Evolutionary conservation across 352 stramenopile species (phyloP).

Genomic region (Phytophthora megakarya): DNA sequence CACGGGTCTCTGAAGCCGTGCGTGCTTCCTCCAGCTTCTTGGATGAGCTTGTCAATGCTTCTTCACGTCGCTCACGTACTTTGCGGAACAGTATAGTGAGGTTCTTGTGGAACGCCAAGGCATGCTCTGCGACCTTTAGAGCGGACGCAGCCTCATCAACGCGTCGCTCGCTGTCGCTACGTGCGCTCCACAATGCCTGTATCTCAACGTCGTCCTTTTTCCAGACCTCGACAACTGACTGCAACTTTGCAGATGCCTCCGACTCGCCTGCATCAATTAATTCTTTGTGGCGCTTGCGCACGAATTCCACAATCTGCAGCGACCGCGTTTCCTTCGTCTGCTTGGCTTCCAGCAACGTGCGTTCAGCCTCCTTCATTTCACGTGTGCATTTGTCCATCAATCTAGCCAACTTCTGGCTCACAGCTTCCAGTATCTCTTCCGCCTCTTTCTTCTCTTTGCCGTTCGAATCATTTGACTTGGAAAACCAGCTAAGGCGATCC

Average conservation of each 20-base stretch:
- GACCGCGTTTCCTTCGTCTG: constrained; percentile 37
- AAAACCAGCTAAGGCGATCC: constrained; percentile 43
- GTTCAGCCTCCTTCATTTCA: constrained; percentile 36
- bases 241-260: constrained; percentile 37
- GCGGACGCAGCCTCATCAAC: constrained; percentile 16
- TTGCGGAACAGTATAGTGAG: constrained; percentile 37
- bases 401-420: constrained; percentile 30
- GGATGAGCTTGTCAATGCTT: constrained; percentile 32
- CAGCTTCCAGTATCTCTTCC: constrained; percentile 25
- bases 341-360: constrained; percentile 29
- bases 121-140: constrained; percentile 31
- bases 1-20: constrained; percentile 27
- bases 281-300: constrained; percentile 36
- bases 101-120: constrained; percentile 42
- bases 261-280: constrained; percentile 36
- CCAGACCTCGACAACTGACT: constrained; percentile 42
- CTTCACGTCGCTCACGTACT: constrained; percentile 34
- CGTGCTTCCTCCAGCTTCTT: constrained; percentile 36
- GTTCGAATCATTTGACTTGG: constrained; percentile 13
- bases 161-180: constrained; percentile 31
- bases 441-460: constrained; percentile 25
- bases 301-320: constrained; percentile 40
- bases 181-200: constrained; percentile 33
- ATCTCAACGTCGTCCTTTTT: constrained; percentile 44
- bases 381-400: constrained; percentile 21